Percentiles rank a stretch among this genome's conserved stretches.
Evolutionary conservation across 768 basidiomycete genomes (phyloP).

Genomic region (Austroboletus eburneus): DNA sequence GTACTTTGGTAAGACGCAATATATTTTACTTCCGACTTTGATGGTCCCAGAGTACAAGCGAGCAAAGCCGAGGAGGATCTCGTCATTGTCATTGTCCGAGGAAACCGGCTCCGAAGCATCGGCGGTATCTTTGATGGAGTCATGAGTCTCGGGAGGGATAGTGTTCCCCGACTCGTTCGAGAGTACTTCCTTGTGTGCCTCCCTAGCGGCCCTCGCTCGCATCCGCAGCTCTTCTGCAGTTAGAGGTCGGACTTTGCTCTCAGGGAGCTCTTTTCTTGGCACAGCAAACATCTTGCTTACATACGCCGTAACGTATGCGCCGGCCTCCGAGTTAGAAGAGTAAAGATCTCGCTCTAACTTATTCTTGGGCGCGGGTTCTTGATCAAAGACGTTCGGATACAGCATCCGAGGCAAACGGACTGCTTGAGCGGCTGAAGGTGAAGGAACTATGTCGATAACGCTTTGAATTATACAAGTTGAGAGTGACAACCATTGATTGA

Average conservation of each 20-base stretch:
- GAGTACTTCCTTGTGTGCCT: slow-evolving; percentile 33
- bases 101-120: neutral
- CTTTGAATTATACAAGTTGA: slow-evolving; percentile 91
- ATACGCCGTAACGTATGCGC: slow-evolving; percentile 72
- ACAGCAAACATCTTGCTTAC: slow-evolving; percentile 99
- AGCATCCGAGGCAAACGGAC: slow-evolving; percentile 89
- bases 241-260: slow-evolving; percentile 71
- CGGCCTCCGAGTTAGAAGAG: slow-evolving; percentile 53
- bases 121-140: slow-evolving; percentile 1
- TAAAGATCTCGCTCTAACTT: slow-evolving; percentile 84
- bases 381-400: slow-evolving; percentile 69
- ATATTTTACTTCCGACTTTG: slow-evolving; percentile 55
- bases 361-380: slow-evolving; percentile 59
- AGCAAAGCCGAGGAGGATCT: slow-evolving; percentile 88
- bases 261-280: slow-evolving; percentile 72
- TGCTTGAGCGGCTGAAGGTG: slow-evolving; percentile 77
- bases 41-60: slow-evolving; percentile 90
- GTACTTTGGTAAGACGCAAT: slow-evolving; percentile 87
- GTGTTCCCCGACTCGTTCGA: slow-evolving; percentile 19
- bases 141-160: slow-evolving; percentile 1
- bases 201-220: slow-evolving; percentile 54
- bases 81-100: slow-evolving; percentile 29
- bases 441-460: slow-evolving; percentile 89
- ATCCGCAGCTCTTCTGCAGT: slow-evolving; percentile 82
- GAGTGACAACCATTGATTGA: slow-evolving; percentile 94